A percentile compares a stretch with the other conserved stretches of the same genome.
Evolutionary conservation across 2,329 filamentous ascomycete species (phyloP).

Genomic region (Emericellopsis cladophorae): DNA sequence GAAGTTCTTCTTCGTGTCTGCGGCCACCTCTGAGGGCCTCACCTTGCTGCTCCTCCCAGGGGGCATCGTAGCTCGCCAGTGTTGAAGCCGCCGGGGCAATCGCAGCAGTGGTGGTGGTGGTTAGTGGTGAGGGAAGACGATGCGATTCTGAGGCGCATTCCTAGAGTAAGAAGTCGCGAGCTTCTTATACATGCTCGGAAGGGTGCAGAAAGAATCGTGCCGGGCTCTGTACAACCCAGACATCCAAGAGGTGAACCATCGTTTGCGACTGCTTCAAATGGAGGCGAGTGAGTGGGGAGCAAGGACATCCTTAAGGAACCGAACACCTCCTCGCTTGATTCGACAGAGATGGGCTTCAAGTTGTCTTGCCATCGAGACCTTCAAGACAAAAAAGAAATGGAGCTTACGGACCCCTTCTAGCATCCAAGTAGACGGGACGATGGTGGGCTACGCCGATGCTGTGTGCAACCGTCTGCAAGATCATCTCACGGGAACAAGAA

Average conservation of each 20-base stretch:
- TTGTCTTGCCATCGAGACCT: slow-evolving; percentile 5
- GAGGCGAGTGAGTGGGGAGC: slow-evolving; percentile 15
- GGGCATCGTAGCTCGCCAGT: slow-evolving; percentile 11
- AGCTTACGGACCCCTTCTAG: slow-evolving; percentile 10
- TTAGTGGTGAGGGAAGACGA: neutral
- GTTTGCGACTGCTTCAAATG: slow-evolving; percentile 19
- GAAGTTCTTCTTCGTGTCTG: slow-evolving; percentile 58
- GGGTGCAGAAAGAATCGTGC: neutral
- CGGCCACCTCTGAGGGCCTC: slow-evolving; percentile 48
- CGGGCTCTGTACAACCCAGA: slow-evolving; percentile 18
- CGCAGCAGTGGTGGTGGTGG: neutral
- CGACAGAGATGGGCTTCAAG: slow-evolving; percentile 3
- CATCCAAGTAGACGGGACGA: slow-evolving; percentile 20
- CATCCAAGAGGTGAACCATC: slow-evolving; percentile 21
- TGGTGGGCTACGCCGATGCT: slow-evolving; percentile 11
- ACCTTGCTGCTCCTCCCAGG: slow-evolving; percentile 17
- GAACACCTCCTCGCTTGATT: slow-evolving; percentile 4
- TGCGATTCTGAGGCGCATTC: no score
- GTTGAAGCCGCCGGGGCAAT: no score
- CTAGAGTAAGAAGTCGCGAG: neutral
- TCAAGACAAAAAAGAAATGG: slow-evolving; percentile 9
- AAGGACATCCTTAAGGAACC: neutral
- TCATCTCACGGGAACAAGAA: slow-evolving; percentile 14
- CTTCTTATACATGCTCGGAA: neutral
- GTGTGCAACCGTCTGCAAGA: slow-evolving; percentile 6